Evolutionary conservation across 352 stramenopile genomes (phyloP), one percentile per base, ranked within the genome.

Genomic region (Pythium guiyangense): DNA sequence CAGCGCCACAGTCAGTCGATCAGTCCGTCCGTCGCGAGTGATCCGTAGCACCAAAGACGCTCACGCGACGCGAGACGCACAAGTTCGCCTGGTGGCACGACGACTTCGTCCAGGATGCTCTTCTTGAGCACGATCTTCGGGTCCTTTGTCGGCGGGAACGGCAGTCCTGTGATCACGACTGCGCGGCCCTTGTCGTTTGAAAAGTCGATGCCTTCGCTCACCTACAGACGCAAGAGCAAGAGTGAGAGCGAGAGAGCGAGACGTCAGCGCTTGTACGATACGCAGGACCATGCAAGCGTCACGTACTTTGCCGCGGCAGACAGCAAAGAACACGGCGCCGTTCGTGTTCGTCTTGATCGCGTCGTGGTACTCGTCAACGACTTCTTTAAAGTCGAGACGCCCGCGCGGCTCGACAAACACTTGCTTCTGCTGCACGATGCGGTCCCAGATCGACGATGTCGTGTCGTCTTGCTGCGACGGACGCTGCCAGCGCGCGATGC

Each of bases 161-260:
- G 97, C 12, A 99, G 77, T 10, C 98, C 98, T n/a, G 97, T 99
- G 54, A 99, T 98, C 40, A 99, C 83, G 6, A 99, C 97, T 10
- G 90, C 91, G 57, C 97, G 87, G 31, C 96, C 98, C 79, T 98
- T 98, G 44, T 98, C 78, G 73, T 99, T 97, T 3, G 86, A 92
- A 71, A 99, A 99, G 67, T 99, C 97, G 52, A 99, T 98, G 6
- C 97, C 97, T 80, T 99, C 97, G 48, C 86, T 97, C 17, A 99
- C 96, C 82, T 92, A 49, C n/a, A 50, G 44, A 27, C 17, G 4
- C 46, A 27, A n/a, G n/a, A n/a, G n/a, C n/a, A n/a, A n/a, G n/a
- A n/a, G n/a, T n/a, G n/a, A n/a, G n/a, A n/a, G n/a, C n/a, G n/a
- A n/a, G n/a, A n/a, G n/a, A n/a, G n/a, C n/a, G n/a, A n/a, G n/a